phyloP scores from a whole-genome alignment of 768 basidiomycete genomes.

The Russula foetens region DNA sequence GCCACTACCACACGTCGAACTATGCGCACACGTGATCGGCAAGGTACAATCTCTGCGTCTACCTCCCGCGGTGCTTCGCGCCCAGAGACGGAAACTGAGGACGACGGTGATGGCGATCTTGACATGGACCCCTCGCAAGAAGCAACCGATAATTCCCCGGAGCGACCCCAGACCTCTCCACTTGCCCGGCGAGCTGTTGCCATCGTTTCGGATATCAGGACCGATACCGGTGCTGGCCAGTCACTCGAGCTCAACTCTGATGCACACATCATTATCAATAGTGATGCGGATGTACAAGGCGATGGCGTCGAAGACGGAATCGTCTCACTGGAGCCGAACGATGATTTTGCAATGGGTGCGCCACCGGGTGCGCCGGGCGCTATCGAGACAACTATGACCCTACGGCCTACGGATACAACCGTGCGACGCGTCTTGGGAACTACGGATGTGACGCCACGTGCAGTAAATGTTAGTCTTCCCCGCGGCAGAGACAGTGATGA shows the following conservation, averaged over 20 bases:
- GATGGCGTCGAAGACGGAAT: slow-evolving; percentile 68
- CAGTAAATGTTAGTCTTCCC: slow-evolving; percentile 50
- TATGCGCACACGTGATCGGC: slow-evolving; percentile 24
- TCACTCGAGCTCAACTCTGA: slow-evolving; percentile 37
- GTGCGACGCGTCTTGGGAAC: slow-evolving; percentile 25
- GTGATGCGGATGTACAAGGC: slow-evolving; percentile 35
- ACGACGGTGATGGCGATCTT: slow-evolving; percentile 60
- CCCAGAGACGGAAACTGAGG: slow-evolving; percentile 72
- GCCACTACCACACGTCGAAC: slow-evolving; percentile 22
- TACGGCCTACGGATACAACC: slow-evolving; percentile 17
- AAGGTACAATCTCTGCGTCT: slow-evolving; percentile 20
- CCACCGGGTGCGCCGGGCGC: slow-evolving; percentile 90
- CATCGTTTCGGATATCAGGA: slow-evolving; percentile 35
- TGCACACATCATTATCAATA: slow-evolving; percentile 46
- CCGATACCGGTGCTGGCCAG: slow-evolving; percentile 24
- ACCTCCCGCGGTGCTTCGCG: slow-evolving; percentile 39
- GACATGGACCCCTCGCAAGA: slow-evolving; percentile 32
- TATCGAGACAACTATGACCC: slow-evolving; percentile 32
- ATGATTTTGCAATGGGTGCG: slow-evolving; percentile 85
- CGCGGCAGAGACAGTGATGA: slow-evolving; percentile 20
- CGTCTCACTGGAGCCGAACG: slow-evolving; percentile 70
- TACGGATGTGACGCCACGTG: slow-evolving; percentile 51
- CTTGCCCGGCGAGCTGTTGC: slow-evolving; percentile 38
- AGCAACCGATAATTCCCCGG: slow-evolving; percentile 21
- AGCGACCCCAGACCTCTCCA: slow-evolving; percentile 24